These are phyloP conservation scores for Lignosus rhinocerotis DNA, from an alignment of 1,284 basidiomycete species.

Conservation along the genomic window DNA sequence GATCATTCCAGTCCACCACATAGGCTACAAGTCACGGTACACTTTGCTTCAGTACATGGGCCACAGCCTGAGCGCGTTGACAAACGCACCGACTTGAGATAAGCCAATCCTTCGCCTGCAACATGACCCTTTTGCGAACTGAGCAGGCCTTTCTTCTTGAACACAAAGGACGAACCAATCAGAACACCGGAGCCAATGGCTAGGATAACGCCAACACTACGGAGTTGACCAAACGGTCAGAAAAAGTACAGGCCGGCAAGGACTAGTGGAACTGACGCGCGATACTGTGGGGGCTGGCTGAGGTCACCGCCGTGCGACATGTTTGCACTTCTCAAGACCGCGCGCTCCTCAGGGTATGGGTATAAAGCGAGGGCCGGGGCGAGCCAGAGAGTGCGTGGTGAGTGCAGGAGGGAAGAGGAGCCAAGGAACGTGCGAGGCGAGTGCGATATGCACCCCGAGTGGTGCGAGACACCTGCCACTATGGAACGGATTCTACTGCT, in stretches of 20 bases:
- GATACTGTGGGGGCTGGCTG: conserved; percentile 17
- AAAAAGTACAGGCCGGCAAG: not conserved
- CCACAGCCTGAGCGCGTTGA: not conserved
- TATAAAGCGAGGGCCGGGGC: not conserved
- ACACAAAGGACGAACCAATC: conserved; percentile 58
- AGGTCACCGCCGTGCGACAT: not conserved
- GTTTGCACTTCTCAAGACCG: not conserved
- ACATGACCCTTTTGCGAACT: conserved; percentile 43
- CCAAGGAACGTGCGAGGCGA: not conserved
- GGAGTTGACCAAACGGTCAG: not conserved
- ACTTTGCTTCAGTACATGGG: too few species aligned
- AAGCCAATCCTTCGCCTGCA: conserved; percentile 65
- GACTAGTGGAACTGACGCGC: conserved; percentile 7
- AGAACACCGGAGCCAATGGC: conserved; percentile 62
- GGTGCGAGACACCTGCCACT: not conserved
- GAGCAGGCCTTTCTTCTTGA: conserved; percentile 62
- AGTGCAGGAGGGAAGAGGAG: not conserved
- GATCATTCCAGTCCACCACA: conserved; percentile 58
- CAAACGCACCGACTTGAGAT: conserved; percentile 51
- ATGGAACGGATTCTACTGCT: not conserved
- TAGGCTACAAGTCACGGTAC: conserved; percentile 25
- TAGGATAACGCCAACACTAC: conserved; percentile 30
- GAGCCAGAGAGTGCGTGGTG: not conserved
- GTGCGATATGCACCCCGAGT: not conserved
- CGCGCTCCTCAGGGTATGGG: not conserved